Percentiles rank a stretch among this genome's conserved stretches.
These are phyloP conservation scores for Elsinoe fawcettii DNA, from an alignment of 2,329 filamentous ascomycete genomes.

Conservation along the genomic window DNA sequence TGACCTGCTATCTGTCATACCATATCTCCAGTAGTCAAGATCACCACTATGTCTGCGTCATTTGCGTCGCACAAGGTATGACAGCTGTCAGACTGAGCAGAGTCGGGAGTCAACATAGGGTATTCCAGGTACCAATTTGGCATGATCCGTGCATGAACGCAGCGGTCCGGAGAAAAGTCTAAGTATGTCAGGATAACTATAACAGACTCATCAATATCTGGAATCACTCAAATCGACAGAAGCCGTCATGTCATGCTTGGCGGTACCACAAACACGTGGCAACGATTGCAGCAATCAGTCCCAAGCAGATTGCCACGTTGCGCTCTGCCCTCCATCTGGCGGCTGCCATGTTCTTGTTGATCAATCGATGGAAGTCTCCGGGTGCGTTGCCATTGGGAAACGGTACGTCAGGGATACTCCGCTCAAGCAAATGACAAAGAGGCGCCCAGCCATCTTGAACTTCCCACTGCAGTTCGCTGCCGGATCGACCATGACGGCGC, in stretches of 20 bases:
- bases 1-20: constrained; percentile 2
- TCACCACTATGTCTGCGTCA: background rate
- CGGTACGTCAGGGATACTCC: background rate
- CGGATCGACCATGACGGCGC: background rate
- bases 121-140: background rate
- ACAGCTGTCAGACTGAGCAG: background rate
- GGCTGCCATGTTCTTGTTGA: background rate
- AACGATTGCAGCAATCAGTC: background rate
- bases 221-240: too few relatives aligned
- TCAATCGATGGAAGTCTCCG: background rate
- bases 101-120: background rate
- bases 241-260: too few relatives aligned
- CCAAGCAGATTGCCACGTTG: background rate
- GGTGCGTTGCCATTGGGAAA: background rate
- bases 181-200: too few relatives aligned
- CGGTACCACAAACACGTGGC: too few relatives aligned
- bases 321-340: background rate
- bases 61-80: background rate
- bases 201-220: too few relatives aligned
- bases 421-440: background rate
- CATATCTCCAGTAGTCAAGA: background rate
- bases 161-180: too few relatives aligned
- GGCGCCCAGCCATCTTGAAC: constrained; percentile 1
- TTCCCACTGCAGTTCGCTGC: background rate
- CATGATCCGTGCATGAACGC: too few relatives aligned